Conservation (phyloP, 441 rosid species). For the Erodium moschatum region DNA sequence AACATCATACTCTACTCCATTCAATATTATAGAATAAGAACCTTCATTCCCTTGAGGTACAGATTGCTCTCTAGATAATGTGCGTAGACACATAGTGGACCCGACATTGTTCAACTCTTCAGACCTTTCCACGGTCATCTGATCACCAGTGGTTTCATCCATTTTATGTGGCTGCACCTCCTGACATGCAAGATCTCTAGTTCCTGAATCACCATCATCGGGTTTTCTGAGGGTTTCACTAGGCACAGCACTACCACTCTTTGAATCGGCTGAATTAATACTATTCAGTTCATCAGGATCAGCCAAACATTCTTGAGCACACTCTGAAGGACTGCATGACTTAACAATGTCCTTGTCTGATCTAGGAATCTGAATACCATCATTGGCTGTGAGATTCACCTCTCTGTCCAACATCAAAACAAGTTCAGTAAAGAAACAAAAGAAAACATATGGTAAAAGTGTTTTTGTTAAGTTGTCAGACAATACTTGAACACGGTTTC, state of each 20-base stretch:
- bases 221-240: neutral
- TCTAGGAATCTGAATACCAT: slow-evolving; percentile 9
- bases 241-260: neutral
- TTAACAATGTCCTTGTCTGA: slow-evolving; percentile 17
- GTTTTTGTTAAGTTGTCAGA: neutral
- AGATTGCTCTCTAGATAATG: neutral
- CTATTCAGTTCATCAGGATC: slow-evolving; percentile 19
- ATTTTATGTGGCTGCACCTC: neutral
- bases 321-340: slow-evolving; percentile 17
- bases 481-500: slow-evolving; percentile 25
- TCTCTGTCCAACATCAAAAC: slow-evolving; percentile 20
- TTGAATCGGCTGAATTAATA: neutral
- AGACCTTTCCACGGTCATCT: neutral
- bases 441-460: neutral
- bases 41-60: neutral
- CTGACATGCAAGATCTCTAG: neutral
- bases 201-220: slow-evolving; percentile 1
- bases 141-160: neutral
- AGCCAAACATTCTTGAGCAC: slow-evolving; percentile 23
- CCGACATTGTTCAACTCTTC: neutral
- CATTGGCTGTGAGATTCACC: slow-evolving; percentile 14
- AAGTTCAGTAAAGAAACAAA: neutral
- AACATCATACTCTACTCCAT: neutral
- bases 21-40: neutral
- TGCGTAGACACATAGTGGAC: neutral